Evolutionary conservation across 257 asterid genomes (phyloP), one percentile per base, ranked within the genome.

Genomic region (Primulina huaijiensis): DNA sequence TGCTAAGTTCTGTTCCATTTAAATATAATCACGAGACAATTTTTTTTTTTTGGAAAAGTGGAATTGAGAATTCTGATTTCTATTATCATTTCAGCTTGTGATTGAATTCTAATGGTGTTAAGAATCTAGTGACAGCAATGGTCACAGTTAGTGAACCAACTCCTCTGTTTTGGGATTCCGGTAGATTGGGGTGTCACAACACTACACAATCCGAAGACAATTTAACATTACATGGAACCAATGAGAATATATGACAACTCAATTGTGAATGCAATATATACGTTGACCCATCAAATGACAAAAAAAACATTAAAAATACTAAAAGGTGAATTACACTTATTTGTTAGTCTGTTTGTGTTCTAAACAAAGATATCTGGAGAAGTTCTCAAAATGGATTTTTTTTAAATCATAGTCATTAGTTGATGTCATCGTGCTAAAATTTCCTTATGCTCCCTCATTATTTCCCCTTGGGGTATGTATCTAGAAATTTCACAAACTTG

Each of bases 401-500:
- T 35, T 7, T 6, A 6, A 6, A 35, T 1, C 8, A 1, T 7
- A 9, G 14, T 38, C 46, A 8, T 38, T 38, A 9, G 46, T 9
- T 38, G 46, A 38, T 38, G 14, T 38, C 46, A 38, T 38, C 9
- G 46, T 9, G 46, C 14, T 38, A 38, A 38, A 3, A 9, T 38
- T 38, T 38, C 46, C 46, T 9, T 38, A 38, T 38, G 2, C 46
- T 38, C 14, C 46, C 46, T 9, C 46, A 38, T 38, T 3, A 38
- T 38, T 38, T 38, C 46, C n/a, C n/a, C 23, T 0, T 19, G 33
- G 4, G 33, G 35, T 56, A 68, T 27, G 35, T 33, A 62, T 27
- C 55, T 20, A 57, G 19, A 31, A 71, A 62, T 61, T 71, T 62
- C 64, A 71, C 11, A 27, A 52, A 62, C 10, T 71, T 62, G 53